Evolutionary conservation across 1,284 basidiomycete species (phyloP), one percentile per base, ranked within the genome.

Genomic region (Ceraceosorus bombacis): DNA sequence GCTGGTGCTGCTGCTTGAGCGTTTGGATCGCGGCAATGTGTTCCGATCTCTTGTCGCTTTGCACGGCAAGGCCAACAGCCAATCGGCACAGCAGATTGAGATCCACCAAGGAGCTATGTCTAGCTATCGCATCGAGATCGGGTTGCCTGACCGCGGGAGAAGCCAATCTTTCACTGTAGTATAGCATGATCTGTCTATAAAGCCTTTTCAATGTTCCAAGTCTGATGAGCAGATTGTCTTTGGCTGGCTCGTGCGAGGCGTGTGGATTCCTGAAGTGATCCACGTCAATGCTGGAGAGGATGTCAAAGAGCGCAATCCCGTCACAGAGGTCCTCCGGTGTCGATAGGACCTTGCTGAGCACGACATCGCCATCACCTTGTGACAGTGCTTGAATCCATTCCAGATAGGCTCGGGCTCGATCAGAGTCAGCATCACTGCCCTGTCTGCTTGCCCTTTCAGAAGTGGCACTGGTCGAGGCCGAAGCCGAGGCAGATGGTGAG

Each of bases 31-130:
- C 87, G 69, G 85, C 85, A 62, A 92, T 89, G 66, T 90, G 88
- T 57, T 85, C 83, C 77, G 86, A 84, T 70, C 90, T 90, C 78
- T 84, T 66, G 9, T 72, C 73, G 59, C 65, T 89, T 74, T 95
- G 89, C 2, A 95, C 92, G 0, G 91, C 89, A 67, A 96, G 90
- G 5, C 89, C 90, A 53, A 97, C 88, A 1, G 90, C 89, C 46
- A 96, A 82, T 61, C 88, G 83, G 71, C 88, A 89, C 78, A 93
- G 82, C 27, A 84, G 81, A 57, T 89, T 82, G 0, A 86, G 85
- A 46, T 88, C 86, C n/a, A 78, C 67, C 5, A 84, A 70, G 70
- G 85, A 83, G 64, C 83, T 79, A 70, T 88, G 86, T 77, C 89
- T 87, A 15, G 90, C 89, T 66, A 91, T 83, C 6, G 85, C 63